phyloP scores from a whole-genome alignment of 1,139 yeast species.

The Hanseniaspora gamundiae region DNA sequence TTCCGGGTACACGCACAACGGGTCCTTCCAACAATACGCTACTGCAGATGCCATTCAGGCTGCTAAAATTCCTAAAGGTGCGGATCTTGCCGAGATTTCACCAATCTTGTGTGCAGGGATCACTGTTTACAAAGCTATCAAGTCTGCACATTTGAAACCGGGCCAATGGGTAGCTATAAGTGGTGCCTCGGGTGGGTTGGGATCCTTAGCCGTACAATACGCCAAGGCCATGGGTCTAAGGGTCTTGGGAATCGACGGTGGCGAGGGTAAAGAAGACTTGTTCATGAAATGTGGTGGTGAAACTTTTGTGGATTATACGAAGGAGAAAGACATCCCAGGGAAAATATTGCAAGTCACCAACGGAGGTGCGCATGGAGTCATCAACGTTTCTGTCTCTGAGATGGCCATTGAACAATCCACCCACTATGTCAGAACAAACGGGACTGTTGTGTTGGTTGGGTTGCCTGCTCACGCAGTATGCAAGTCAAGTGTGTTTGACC shows the following conservation, averaged over 20 bases:
- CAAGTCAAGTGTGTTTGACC: constrained; percentile 40
- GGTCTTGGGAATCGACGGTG: constrained; percentile 52
- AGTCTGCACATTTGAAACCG: constrained; percentile 42
- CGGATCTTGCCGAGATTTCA: constrained; percentile 46
- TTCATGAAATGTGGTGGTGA: constrained; percentile 46
- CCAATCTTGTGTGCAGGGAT: constrained; percentile 62
- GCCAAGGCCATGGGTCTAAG: constrained; percentile 55
- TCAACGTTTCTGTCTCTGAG: constrained; percentile 51
- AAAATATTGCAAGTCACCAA: constrained; percentile 38
- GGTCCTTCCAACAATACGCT: constrained; percentile 57
- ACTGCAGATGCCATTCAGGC: constrained; percentile 60
- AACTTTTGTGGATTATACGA: constrained; percentile 41
- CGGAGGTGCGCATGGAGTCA: constrained; percentile 55
- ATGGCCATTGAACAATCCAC: constrained; percentile 44
- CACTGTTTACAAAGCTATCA: constrained; percentile 56
- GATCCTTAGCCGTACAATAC: constrained; percentile 52
- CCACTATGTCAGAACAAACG: constrained; percentile 44
- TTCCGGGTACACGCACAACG: constrained; percentile 59
- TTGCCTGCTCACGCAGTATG: constrained; percentile 51
- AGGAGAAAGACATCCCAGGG: constrained; percentile 37
- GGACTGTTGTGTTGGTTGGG: constrained; percentile 53
- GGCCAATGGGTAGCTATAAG: constrained; percentile 57
- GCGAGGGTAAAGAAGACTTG: constrained; percentile 43
- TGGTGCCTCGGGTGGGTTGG: constrained; percentile 62
- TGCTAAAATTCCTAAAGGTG: constrained; percentile 43